Evolutionary conservation across 139 green algal genomes (phyloP), one percentile per base, ranked within the genome.

Genomic region (Chloropicon primus): DNA sequence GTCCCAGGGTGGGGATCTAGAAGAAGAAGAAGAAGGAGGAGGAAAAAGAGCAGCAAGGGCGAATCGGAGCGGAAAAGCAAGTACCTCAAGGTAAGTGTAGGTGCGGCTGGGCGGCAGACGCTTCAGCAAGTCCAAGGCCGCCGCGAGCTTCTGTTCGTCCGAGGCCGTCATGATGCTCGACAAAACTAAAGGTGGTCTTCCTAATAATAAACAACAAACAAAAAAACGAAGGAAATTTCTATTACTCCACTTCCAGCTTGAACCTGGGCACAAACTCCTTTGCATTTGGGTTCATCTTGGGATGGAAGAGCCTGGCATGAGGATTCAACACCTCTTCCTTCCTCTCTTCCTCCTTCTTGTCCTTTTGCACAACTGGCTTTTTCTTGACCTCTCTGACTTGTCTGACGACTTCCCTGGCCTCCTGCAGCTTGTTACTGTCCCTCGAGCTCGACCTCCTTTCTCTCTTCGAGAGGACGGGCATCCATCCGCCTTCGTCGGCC

Each of bases 91-190:
- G 41, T 62, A 62, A 17, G 41, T 62, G 41, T 62, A 62, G 10
- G 17, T 17, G 10, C 41, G 41, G 41, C 41, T 62, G 2, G 73
- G 73, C 73, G 73, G 73, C 73, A 76, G 73, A 2, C 73, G 73
- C 73, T 28, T 27, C 73, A 76, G 23, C 23, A 76, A 25, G 73
- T 76, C 73, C 2, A 76, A 5, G 5, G 73, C 73, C 73, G 73
- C 73, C 2, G 27, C 73, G 24, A 76, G 41, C 41, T 62, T 62
- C 41, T 62, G 10, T 5, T 62, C 41, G 5, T 62, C 41, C 41
- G 41, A n/a, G 41, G 41, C 41, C 5, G 41, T 62, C 41, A 62
- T 62, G 10, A 62, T 5, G 41, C 10, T 62, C 41, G 17, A 62
- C 5, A 62, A 62, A 62, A 62, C 10, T 5, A 62, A 62, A 17